Base-by-base conservation (phyloP, 2,329 filamentous ascomycete species). In the Xylaria sp. region DNA sequence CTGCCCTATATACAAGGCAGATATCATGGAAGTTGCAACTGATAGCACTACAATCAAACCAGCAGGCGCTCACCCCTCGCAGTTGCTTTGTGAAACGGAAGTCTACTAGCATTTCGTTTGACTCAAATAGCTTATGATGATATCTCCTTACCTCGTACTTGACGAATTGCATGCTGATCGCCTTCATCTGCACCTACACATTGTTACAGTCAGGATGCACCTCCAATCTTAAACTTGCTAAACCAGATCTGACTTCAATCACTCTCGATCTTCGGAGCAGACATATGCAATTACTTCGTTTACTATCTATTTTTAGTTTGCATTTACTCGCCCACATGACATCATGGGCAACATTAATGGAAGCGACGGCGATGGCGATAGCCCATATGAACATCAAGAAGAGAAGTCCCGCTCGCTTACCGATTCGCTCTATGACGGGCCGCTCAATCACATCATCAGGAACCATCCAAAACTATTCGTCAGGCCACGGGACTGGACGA, bases 391-490 rank as follows among this genome's bases (percentile, higher is more conserved):
- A 15, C 23, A 20, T 26, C 54, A 44, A 40, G 38, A 40, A 44
- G 26, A n/a, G n/a, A 44, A 15, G 20, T 23, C 38, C 1, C 6
- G 6, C 11, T n/a, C 6, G n/a, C 58, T 31, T 28, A n/a, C 42
- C 13, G 49, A 57, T 15, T 62, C 58, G 20, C 58, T 63, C 26
- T 58, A 53, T n/a, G 51, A 63, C 13, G 51, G 42, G 6, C 59
- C 64, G 6, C 59, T 66, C 33, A 38, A 66, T n/a, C 33, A 63
- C 4, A 63, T 63, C n/a, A 44, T 63, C n/a, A 49, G 44, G 4
- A 66, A 63, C 6, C 15, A 63, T 15, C 64, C 64, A 44, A 33
- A 44, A 11, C 64, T 66, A 33, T 66, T 66, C 17, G 59, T 53
- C 2, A 40, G 1, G 15, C 64, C 64, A 15, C 10, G 7, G 2